Conservation (phyloP, 2,329 filamentous ascomycete species). For the Aspergillus sp. region DNA sequence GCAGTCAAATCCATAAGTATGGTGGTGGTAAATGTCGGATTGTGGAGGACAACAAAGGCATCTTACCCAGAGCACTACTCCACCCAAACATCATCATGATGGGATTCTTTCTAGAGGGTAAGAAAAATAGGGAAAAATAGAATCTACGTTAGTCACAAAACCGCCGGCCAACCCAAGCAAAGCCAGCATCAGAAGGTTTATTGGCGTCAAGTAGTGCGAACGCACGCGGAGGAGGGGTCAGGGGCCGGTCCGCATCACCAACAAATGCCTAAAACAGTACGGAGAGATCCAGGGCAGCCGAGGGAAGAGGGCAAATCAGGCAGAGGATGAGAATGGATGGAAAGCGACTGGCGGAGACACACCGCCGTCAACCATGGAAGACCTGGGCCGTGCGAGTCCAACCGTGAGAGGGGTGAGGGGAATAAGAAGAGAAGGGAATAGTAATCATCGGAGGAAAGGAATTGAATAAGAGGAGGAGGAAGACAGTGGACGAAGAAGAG, state of each 20-base stretch:
- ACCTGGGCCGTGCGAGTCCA: background rate
- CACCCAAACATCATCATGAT: constrained; percentile 33
- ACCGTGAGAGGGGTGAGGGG: background rate
- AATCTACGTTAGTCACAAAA: too few relatives aligned
- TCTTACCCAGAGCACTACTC: constrained; percentile 32
- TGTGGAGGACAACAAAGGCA: constrained; percentile 1
- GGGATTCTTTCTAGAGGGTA: background rate
- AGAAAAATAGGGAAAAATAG: too few relatives aligned
- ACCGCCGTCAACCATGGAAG: background rate
- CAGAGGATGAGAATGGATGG: background rate
- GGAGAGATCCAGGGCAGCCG: too few relatives aligned
- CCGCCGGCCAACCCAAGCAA: background rate
- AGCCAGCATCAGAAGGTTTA: background rate
- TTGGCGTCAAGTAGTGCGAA: too few relatives aligned
- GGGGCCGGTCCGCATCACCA: too few relatives aligned
- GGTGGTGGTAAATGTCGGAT: background rate
- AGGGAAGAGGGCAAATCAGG: too few relatives aligned
- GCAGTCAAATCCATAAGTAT: background rate
- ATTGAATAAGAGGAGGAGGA: background rate
- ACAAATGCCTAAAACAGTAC: too few relatives aligned
- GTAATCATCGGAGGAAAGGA: too few relatives aligned
- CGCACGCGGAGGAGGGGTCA: too few relatives aligned
- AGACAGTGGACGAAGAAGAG: background rate
- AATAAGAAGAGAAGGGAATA: background rate
- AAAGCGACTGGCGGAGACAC: background rate